Base-by-base conservation (phyloP, 768 basidiomycete genomes). In the Strobilomyces echinocephalus region DNA sequence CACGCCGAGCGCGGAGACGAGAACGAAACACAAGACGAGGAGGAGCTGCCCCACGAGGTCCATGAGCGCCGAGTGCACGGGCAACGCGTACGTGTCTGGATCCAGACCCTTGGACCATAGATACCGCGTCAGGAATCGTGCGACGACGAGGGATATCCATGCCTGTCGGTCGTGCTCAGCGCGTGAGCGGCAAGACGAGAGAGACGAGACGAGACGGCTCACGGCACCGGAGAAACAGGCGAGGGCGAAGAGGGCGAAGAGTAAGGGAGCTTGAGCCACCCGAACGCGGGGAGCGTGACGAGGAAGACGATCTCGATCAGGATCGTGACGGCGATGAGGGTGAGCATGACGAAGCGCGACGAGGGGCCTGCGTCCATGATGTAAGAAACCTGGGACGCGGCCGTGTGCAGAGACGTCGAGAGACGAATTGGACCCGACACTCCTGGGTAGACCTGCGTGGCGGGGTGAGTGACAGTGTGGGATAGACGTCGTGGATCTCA, bases 1-100 rank as follows among this genome's bases (percentile, higher is more conserved):
- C 2, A 60, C 48, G 26, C 79, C 79, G 3, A 78, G 36, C 12
- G 61, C 61, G 2, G 81, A n/a, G n/a, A n/a, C n/a, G n/a, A n/a
- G n/a, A n/a, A 84, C 79, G 60, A 88, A 91, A 65, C 87, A 88
- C 1, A 80, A 60, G 2, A 91, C 91, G 9, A 97, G 79, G 9
- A 95, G 73, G 20, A 87, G 66, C 65, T 94, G 88, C 15, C 91
- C 91, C 31, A 88, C 70, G 48, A 95, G 80, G 67, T 95, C 91
- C 77, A 94, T 86, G 40, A 91, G 64, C 1, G 93, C 90, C 11
- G 90, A 92, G 59, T 95, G 93, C 26, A 95, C 81, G 8, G 94
- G 94, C n/a, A 97, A 73, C 2, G 92, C 92, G 66, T 95, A 95
- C 72, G 88, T 85, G 67, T 97, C 94, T 7, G 94, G 94, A 66